Conservation (phyloP, 805 yeast genomes). For the Pichia insulana region DNA sequence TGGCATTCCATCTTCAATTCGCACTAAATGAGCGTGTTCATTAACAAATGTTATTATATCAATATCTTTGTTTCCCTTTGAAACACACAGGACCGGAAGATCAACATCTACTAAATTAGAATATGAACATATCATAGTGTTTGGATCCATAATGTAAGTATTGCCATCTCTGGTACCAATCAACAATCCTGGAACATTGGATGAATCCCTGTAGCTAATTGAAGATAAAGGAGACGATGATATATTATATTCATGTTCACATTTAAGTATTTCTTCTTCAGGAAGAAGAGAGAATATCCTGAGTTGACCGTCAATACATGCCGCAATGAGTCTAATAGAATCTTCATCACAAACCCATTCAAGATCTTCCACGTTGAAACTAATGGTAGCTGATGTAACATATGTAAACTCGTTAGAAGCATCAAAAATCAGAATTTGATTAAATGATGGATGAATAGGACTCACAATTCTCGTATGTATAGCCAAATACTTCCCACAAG, state of each 20-base stretch:
- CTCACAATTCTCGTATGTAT: constrained; percentile 2
- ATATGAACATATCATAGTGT: constrained; percentile 5
- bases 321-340: constrained; percentile 3
- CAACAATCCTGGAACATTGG: not conserved
- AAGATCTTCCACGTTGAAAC: constrained; percentile 3
- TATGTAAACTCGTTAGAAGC: constrained; percentile 1
- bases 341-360: constrained; percentile 4
- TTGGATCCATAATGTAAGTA: constrained; percentile 7
- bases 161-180: constrained; percentile 14
- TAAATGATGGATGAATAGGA: not conserved
- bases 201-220: not conserved
- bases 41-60: constrained; percentile 1
- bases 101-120: constrained; percentile 7
- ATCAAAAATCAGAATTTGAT: constrained; percentile 4
- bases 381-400: not conserved
- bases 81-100: constrained; percentile 7
- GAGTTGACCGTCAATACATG: constrained; percentile 8
- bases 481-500: constrained; percentile 8
- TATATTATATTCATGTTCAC: constrained; percentile 1
- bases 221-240: constrained; percentile 12
- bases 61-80: constrained; percentile 1
- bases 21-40: constrained; percentile 2
- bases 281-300: constrained; percentile 2
- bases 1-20: not conserved
- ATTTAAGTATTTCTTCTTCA: not conserved